phyloP scores from a whole-genome alignment of 768 basidiomycete genomes.

The Suillus discolor region DNA sequence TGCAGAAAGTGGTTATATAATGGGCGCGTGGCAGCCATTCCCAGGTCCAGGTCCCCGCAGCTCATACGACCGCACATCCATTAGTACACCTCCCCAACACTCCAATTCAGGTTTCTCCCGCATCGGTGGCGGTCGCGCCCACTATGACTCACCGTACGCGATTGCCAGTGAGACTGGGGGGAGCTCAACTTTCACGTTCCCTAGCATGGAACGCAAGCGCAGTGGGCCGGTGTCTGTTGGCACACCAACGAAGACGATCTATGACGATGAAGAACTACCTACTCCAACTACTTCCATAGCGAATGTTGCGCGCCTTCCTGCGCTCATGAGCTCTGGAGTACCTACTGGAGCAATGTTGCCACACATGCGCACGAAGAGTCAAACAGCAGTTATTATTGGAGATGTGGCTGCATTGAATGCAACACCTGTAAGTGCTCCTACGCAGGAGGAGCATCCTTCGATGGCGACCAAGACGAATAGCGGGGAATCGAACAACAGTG shows the following conservation, averaged over 20 bases:
- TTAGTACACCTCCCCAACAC: constrained; percentile 29
- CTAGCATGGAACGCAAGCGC: constrained; percentile 54
- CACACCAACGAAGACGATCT: constrained; percentile 24
- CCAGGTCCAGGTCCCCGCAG: constrained; percentile 39
- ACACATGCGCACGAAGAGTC: constrained; percentile 77
- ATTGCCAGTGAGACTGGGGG: constrained; percentile 45
- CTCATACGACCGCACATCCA: constrained; percentile 29
- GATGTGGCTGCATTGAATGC: constrained; percentile 35
- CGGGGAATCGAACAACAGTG: constrained; percentile 37
- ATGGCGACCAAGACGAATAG: constrained; percentile 19
- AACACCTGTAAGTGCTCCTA: constrained; percentile 15
- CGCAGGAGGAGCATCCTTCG: constrained; percentile 24
- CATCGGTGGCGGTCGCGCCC: constrained; percentile 85
- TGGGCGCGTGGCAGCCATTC: constrained; percentile 92
- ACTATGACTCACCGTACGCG: constrained; percentile 85
- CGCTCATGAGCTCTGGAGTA: constrained; percentile 33
- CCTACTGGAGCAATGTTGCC: constrained; percentile 72
- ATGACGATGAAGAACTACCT: constrained; percentile 45
- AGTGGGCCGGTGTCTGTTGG: constrained; percentile 23
- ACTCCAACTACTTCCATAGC: constrained; percentile 54
- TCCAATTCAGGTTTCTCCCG: constrained; percentile 75
- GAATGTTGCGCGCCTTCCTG: constrained; percentile 46
- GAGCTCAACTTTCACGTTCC: constrained; percentile 67
- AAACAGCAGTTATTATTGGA: constrained; percentile 83
- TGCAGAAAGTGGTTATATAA: constrained; percentile 77